Percentiles rank a stretch among this genome's conserved stretches.
Evolutionary conservation across 257 asterid species (phyloP).

Genomic region (Rubia yunnanensis): DNA sequence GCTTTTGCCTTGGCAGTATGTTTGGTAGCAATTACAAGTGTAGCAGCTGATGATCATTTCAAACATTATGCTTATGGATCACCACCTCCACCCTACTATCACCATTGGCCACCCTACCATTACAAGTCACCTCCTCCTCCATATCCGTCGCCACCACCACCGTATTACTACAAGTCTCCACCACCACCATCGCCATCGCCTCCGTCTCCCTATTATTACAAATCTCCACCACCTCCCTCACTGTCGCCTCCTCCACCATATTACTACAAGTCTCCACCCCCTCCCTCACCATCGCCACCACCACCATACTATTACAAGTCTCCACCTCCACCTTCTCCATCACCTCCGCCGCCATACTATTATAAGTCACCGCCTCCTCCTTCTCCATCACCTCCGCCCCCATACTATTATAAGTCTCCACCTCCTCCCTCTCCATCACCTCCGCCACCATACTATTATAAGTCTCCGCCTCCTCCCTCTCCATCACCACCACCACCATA

Average conservation of each 20-base stretch:
- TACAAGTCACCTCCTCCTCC: neutral
- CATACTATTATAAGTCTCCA: neutral
- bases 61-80: neutral
- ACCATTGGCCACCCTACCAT: neutral
- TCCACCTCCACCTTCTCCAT: neutral
- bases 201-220: constrained; percentile 9
- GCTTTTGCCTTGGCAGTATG: constrained; percentile 11
- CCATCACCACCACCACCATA: constrained; percentile 1
- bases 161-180: neutral
- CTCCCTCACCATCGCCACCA: neutral
- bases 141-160: constrained; percentile 7
- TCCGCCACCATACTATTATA: neutral
- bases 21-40: constrained; percentile 7
- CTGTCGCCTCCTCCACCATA: neutral
- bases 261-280: neutral
- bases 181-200: constrained; percentile 8
- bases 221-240: neutral
- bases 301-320: neutral
- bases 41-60: constrained; percentile 6
- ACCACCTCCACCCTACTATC: constrained; percentile 9
- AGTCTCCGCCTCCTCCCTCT: neutral
- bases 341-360: neutral
- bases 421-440: neutral
- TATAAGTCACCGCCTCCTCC: neutral
- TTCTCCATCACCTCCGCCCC: neutral